phyloP scores from a whole-genome alignment of 1,139 yeast genomes.

The Scheffersomyces titani region DNA sequence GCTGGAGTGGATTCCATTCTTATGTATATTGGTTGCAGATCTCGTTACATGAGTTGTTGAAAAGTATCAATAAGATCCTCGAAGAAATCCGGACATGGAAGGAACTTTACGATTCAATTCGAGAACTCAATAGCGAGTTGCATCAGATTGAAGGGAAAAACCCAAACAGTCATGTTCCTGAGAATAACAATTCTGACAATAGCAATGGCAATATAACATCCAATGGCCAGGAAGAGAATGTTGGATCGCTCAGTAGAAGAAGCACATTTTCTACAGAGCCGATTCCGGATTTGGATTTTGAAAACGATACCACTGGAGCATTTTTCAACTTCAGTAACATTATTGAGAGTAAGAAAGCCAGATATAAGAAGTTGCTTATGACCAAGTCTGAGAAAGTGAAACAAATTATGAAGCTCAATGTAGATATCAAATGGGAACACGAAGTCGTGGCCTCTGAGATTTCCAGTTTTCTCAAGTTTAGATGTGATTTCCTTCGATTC shows the following conservation, averaged over 20 bases:
- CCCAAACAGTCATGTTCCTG: background rate
- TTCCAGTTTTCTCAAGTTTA: constrained; percentile 56
- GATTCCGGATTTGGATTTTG: constrained; percentile 3
- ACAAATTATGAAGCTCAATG: constrained; percentile 32
- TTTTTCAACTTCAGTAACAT: constrained; percentile 37
- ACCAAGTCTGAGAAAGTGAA: constrained; percentile 36
- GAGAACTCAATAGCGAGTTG: constrained; percentile 32
- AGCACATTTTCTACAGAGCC: constrained; percentile 7
- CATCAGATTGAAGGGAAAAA: constrained; percentile 21
- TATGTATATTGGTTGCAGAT: constrained; percentile 33
- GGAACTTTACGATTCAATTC: constrained; percentile 34
- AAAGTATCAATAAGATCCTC: constrained; percentile 38
- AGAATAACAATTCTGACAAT: background rate
- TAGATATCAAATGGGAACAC: constrained; percentile 49
- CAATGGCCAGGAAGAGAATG: background rate
- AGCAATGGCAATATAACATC: background rate
- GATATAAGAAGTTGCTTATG: constrained; percentile 32
- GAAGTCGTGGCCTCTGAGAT: constrained; percentile 65
- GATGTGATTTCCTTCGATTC: constrained; percentile 39
- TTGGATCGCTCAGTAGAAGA: constrained; percentile 1
- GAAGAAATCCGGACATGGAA: constrained; percentile 54
- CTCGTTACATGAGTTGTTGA: constrained; percentile 36
- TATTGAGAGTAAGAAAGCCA: constrained; percentile 35
- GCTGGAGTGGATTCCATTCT: constrained; percentile 11
- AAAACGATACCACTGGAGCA: constrained; percentile 15